Evolutionary conservation across 306 rosid genomes (phyloP).

Genomic region (Begonia masoniana): DNA sequence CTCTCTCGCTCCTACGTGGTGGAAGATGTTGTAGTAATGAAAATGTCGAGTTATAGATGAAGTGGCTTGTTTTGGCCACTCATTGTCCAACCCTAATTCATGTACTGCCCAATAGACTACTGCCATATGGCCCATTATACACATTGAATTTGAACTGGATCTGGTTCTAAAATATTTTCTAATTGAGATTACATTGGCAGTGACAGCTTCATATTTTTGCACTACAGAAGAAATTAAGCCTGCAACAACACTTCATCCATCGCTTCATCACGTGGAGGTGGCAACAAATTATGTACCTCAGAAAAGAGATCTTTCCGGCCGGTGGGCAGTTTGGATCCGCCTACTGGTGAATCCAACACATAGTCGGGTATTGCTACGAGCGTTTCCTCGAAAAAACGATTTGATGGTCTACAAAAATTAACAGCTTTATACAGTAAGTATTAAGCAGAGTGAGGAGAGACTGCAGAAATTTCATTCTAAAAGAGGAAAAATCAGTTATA

Average conservation of each 20-base stretch:
- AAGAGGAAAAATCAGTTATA: background rate
- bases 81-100: no score
- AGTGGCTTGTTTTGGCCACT: no score
- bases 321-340: slow-evolving; percentile 11
- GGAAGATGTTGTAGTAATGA: no score
- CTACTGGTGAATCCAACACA: slow-evolving; percentile 62
- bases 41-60: no score
- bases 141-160: no score
- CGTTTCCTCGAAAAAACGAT: slow-evolving; percentile 80
- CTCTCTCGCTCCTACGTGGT: no score
- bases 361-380: slow-evolving; percentile 69
- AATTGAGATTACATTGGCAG: no score
- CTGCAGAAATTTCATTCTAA: slow-evolving; percentile 1
- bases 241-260: slow-evolving; percentile 25
- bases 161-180: no score
- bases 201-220: no score
- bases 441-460: slow-evolving; percentile 6
- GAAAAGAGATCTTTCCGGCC: slow-evolving; percentile 56
- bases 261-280: slow-evolving; percentile 43
- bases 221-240: slow-evolving; percentile 36
- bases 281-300: slow-evolving; percentile 34
- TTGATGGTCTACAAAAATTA: slow-evolving; percentile 54
- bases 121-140: no score
- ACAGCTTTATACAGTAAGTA: slow-evolving; percentile 5
- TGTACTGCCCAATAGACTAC: no score